Evolutionary conservation across 768 basidiomycete species (phyloP), one percentile per base, ranked within the genome.

Genomic region (Clitopilus passeckerianus): DNA sequence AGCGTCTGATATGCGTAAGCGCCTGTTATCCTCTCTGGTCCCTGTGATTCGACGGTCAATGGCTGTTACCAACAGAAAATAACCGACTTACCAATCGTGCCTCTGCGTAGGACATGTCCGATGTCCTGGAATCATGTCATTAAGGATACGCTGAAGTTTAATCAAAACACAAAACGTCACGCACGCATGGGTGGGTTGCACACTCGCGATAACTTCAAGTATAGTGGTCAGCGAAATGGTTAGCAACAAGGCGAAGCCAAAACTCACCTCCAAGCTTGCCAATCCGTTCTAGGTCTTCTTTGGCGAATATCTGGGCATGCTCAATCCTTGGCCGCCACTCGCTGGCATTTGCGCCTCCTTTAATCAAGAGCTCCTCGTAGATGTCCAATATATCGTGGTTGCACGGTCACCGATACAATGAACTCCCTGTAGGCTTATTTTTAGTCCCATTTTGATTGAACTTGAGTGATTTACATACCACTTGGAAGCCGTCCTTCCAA

Each of bases 81-180:
- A 58, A 24, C 22, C 20, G 0, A 67, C 76, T 34, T 64, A 89
- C 91, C 63, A 98, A 68, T 60, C 95, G 85, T 7, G 71, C 77
- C 70, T 97, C 93, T 0, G 94, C 95, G 66, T 95, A 98, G 75
- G 84, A 83, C 95, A 97, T 97, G 62, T 95, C 93, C 54, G 89
- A 93, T 35, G 87, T 91, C 60, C 88, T 91, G 64, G 15, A 57
- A n/a, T 53, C 18, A 8, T 6, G 34, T 54, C 16, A 34, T 23
- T 14, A 35, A 61, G 15, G 61, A 24, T n/a, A n/a, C n/a, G 43
- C 8, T 10, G 6, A 55, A 24, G 6, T 16, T 10, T 30, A 16
- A 34, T 56, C 27, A 56, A 12, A 10, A 1, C 34, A 41, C 35
- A 33, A 18, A 14, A 74, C 86, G n/a, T n/a, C 72, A 30, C 27